Conservation (phyloP, 495 filamentous ascomycete genomes). For the Cercophora samala region DNA sequence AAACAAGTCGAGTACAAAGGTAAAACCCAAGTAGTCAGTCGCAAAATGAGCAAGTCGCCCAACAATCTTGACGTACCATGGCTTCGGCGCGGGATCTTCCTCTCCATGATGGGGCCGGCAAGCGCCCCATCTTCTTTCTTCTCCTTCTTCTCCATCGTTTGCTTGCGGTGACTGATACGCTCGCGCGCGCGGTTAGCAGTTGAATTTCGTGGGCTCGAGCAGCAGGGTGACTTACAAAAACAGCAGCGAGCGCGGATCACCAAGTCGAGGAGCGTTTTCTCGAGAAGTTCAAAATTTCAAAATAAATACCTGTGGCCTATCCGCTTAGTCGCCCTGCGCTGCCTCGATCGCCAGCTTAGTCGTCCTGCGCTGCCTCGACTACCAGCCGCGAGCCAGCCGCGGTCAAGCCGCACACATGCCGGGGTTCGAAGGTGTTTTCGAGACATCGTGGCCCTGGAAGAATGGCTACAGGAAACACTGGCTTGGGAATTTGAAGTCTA, state of each 20-base stretch:
- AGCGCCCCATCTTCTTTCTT: background rate
- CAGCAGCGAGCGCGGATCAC: background rate
- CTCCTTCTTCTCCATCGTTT: background rate
- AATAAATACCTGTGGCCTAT: background rate
- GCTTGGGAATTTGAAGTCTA: background rate
- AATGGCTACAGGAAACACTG: no score
- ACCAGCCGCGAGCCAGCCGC: background rate
- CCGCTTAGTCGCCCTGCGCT: background rate
- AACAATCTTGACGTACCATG: background rate
- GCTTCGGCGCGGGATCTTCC: background rate
- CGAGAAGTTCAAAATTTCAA: background rate
- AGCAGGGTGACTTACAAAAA: background rate
- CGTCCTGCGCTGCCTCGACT: background rate
- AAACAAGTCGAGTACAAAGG: background rate
- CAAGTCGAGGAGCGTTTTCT: background rate
- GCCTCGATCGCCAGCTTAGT: background rate
- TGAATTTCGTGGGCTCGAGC: background rate
- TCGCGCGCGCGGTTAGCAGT: background rate
- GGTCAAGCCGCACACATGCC: background rate
- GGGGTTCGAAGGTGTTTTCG: no score
- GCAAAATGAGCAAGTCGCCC: background rate
- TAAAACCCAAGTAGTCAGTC: no score
- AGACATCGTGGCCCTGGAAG: background rate
- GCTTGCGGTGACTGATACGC: background rate
- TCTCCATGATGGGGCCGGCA: background rate